phyloP scores from a whole-genome alignment of 108 stramenopile genomes.

The Pelagomonas calceolata region DNA sequence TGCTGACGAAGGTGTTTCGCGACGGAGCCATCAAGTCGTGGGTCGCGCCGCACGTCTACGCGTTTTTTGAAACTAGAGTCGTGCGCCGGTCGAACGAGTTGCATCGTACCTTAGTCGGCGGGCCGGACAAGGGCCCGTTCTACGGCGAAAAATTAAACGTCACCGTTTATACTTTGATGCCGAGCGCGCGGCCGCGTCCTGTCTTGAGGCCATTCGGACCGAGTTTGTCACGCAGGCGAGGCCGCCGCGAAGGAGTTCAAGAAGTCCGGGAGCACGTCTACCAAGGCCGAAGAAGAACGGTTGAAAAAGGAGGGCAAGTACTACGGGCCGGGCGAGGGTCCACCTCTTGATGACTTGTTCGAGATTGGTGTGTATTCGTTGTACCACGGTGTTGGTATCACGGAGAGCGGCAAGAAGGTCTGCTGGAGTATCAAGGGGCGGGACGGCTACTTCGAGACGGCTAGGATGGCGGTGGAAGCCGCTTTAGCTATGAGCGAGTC shows the following conservation, averaged over 20 bases:
- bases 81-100: not conserved
- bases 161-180: not conserved
- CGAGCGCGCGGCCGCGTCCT: too few relatives aligned
- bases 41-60: not conserved
- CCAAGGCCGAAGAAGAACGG: not conserved
- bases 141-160: not conserved
- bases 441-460: not conserved
- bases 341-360: not conserved
- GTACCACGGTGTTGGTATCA: not conserved
- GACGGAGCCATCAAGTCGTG: not conserved
- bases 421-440: not conserved
- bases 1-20: not conserved
- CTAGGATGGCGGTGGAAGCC: not conserved
- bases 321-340: not conserved
- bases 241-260: not conserved
- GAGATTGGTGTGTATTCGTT: not conserved
- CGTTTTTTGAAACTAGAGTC: not conserved
- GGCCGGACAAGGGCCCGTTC: not conserved
- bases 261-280: not conserved
- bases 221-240: too few relatives aligned
- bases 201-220: too few relatives aligned
- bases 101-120: not conserved
- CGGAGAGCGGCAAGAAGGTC: not conserved
- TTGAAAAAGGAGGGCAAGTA: not conserved
- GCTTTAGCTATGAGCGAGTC: not conserved